Evolutionary conservation across 305 asterid species (phyloP).

Genomic region (Fraxinus dipetala): DNA sequence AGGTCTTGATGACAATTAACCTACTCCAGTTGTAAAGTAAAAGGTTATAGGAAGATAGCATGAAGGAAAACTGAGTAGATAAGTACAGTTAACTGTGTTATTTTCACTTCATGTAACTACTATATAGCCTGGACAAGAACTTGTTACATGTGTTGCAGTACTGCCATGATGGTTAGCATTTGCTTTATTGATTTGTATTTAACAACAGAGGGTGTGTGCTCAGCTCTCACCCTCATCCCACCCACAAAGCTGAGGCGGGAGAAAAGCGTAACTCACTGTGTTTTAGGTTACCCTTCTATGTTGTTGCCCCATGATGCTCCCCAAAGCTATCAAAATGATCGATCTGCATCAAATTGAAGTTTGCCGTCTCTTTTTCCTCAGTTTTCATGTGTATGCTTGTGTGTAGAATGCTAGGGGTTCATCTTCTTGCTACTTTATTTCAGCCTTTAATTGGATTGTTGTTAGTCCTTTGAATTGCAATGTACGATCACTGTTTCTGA

Average conservation of each 20-base stretch:
- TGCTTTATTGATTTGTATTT: neutral
- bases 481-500: neutral
- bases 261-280: neutral
- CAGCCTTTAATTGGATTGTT: neutral
- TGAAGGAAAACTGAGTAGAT: neutral
- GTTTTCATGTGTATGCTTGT: neutral
- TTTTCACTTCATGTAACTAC: neutral
- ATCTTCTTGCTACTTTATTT: neutral
- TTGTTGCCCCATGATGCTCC: neutral
- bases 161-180: neutral
- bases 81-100: neutral
- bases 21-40: neutral
- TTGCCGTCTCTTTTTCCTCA: neutral
- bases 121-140: neutral
- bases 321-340: neutral
- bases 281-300: neutral
- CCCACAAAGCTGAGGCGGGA: neutral
- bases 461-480: neutral
- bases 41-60: conserved; percentile 7
- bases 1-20: neutral
- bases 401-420: neutral
- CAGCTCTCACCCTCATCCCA: neutral
- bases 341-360: neutral
- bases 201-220: neutral
- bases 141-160: neutral